Evolutionary conservation across 2,329 filamentous ascomycete species (phyloP).

Genomic region (Colletotrichum cereale): DNA sequence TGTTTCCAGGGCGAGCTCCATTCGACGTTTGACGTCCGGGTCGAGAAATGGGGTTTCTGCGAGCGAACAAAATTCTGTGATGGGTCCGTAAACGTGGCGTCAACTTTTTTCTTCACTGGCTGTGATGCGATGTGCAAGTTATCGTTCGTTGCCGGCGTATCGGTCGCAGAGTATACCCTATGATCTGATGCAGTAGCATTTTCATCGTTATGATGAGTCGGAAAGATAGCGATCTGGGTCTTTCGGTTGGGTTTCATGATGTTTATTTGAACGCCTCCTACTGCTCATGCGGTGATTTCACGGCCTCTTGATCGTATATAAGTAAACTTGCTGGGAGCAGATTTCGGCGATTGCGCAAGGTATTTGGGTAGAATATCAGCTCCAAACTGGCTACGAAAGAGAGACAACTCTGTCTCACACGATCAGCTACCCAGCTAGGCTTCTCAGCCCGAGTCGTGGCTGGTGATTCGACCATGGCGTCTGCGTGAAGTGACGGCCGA

Average conservation of each 20-base stretch:
- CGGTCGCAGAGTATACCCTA: neutral
- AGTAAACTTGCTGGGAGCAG: neutral
- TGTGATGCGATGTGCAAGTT: neutral
- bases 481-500: neutral
- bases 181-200: neutral
- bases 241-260: slow-evolving; percentile 5
- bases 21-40: neutral
- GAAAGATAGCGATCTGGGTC: neutral
- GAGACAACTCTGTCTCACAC: neutral
- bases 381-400: neutral
- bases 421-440: neutral
- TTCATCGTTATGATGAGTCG: neutral
- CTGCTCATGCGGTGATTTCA: neutral
- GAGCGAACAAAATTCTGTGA: neutral
- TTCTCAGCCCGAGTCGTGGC: neutral
- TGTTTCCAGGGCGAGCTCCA: neutral
- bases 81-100: neutral
- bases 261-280: neutral
- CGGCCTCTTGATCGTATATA: neutral
- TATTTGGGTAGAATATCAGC: neutral
- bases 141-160: neutral
- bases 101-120: neutral
- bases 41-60: neutral
- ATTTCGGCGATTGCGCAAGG: neutral
- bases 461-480: neutral